These are phyloP conservation scores for Bretschneidera sinensis DNA, from an alignment of 345 rosid species.

Conservation along the genomic window DNA sequence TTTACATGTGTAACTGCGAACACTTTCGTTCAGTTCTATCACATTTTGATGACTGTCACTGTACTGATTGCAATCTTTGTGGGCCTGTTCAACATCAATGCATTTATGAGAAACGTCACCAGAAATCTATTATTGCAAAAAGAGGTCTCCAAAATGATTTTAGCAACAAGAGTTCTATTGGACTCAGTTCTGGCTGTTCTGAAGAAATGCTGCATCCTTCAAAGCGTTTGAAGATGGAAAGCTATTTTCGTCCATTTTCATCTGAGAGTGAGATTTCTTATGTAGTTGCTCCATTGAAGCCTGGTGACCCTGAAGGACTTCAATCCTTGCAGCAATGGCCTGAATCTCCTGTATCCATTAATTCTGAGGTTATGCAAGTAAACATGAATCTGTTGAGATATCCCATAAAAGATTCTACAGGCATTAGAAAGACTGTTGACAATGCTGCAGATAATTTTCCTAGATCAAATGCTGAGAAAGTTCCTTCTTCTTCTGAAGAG, in stretches of 20 bases:
- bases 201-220: conserved; percentile 18
- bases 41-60: conserved; percentile 26
- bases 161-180: conserved; percentile 4
- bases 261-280: conserved; percentile 15
- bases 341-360: conserved; percentile 29
- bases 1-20: conserved; percentile 21
- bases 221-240: conserved; percentile 26
- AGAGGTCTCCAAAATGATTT: conserved; percentile 1
- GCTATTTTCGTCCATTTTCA: conserved; percentile 8
- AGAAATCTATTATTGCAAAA: conserved; percentile 1
- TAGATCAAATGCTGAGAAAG: conserved; percentile 1
- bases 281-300: conserved; percentile 14
- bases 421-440: conserved; percentile 2
- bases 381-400: conserved; percentile 8
- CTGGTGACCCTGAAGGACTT: conserved; percentile 16
- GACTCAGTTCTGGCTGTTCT: conserved; percentile 12
- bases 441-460: neutral
- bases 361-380: conserved; percentile 24
- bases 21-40: conserved; percentile 9
- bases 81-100: conserved; percentile 13
- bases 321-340: conserved; percentile 29
- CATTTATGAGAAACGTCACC: conserved; percentile 1
- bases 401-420: conserved; percentile 5
- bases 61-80: conserved; percentile 22
- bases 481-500: conserved; percentile 10